A percentile compares a stretch with the other conserved stretches of the same genome.
phyloP scores from a whole-genome alignment of 768 basidiomycete genomes.

The Boletus pseudopeckii region DNA sequence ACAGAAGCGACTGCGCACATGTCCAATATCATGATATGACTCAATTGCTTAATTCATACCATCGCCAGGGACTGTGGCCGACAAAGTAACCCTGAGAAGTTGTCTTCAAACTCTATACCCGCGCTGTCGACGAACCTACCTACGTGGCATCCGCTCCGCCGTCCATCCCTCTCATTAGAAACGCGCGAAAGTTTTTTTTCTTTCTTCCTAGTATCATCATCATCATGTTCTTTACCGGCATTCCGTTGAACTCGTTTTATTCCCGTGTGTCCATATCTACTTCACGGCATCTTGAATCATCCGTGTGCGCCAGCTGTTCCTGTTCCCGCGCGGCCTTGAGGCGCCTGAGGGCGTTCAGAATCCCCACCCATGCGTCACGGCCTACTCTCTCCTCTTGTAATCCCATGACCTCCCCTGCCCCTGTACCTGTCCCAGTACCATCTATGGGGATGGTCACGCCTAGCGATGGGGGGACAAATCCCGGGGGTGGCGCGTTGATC shows the following conservation, averaged over 20 bases:
- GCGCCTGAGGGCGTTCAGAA: constrained; percentile 62
- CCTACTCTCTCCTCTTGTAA: constrained; percentile 76
- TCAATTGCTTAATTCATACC: constrained; percentile 15
- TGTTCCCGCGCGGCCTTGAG: constrained; percentile 47
- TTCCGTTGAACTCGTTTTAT: constrained; percentile 9
- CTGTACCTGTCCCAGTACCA: background rate
- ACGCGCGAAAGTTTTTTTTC: constrained; percentile 12
- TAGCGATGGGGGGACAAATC: constrained; percentile 73
- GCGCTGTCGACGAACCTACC: constrained; percentile 10
- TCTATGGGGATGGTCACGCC: constrained; percentile 67
- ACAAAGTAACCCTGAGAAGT: constrained; percentile 20
- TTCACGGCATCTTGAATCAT: constrained; percentile 13
- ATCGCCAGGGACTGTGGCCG: constrained; percentile 15
- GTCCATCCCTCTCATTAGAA: constrained; percentile 17
- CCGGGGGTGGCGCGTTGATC: constrained; percentile 73
- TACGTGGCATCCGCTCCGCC: constrained; percentile 9
- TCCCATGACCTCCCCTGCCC: constrained; percentile 43
- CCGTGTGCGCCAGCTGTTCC: constrained; percentile 11
- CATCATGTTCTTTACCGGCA: constrained; percentile 1
- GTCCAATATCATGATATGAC: constrained; percentile 1
- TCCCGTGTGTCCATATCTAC: constrained; percentile 21
- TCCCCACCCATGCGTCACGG: constrained; percentile 73
- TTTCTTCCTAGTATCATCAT: constrained; percentile 12
- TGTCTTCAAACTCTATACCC: constrained; percentile 12
- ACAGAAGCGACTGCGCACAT: constrained; percentile 48